Percentiles rank a stretch among this genome's conserved stretches.
phyloP scores from a whole-genome alignment of 2,329 filamentous ascomycete genomes.

The Ophiostoma tasmaniense region DNA sequence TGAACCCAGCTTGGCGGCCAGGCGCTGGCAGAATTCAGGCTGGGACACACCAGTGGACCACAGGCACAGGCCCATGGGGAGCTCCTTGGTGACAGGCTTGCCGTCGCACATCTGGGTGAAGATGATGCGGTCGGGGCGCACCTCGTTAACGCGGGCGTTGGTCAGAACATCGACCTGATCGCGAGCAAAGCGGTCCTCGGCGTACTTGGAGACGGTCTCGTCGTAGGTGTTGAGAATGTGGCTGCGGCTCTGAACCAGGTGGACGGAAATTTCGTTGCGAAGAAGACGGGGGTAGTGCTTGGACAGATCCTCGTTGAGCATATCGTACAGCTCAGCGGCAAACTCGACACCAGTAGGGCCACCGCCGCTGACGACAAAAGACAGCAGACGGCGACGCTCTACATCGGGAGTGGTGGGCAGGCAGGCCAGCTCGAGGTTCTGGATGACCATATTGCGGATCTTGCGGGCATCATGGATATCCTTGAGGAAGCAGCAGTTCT shows the following conservation, averaged over 20 bases:
- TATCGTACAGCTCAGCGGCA: slow-evolving; percentile 89
- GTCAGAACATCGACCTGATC: slow-evolving; percentile 88
- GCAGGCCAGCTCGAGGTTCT: slow-evolving; percentile 83
- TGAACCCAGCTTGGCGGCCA: slow-evolving; percentile 64
- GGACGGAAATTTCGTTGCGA: slow-evolving; percentile 96
- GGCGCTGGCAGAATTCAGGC: slow-evolving; percentile 65
- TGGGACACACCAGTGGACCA: slow-evolving; percentile 97
- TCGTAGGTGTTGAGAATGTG: slow-evolving; percentile 99
- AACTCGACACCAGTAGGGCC: slow-evolving; percentile 97
- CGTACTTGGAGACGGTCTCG: slow-evolving; percentile 84
- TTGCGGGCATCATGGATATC: slow-evolving; percentile 84
- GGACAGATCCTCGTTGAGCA: slow-evolving; percentile 88
- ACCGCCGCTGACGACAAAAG: slow-evolving; percentile 92
- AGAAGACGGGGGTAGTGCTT: slow-evolving; percentile 77
- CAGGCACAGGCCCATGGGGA: slow-evolving; percentile 91
- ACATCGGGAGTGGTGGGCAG: slow-evolving; percentile 87
- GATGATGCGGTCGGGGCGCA: slow-evolving; percentile 71
- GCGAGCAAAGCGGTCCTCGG: slow-evolving; percentile 81
- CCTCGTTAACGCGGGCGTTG: slow-evolving; percentile 87
- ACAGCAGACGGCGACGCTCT: slow-evolving; percentile 77
- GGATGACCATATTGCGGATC: slow-evolving; percentile 81
- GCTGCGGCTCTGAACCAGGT: slow-evolving; percentile 86
- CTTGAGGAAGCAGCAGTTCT: slow-evolving; percentile 92
- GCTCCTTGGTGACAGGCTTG: slow-evolving; percentile 73
- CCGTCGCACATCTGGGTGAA: slow-evolving; percentile 78